phyloP scores from a whole-genome alignment of 2,329 filamentous ascomycete species.

The Paraphoma sp. region DNA sequence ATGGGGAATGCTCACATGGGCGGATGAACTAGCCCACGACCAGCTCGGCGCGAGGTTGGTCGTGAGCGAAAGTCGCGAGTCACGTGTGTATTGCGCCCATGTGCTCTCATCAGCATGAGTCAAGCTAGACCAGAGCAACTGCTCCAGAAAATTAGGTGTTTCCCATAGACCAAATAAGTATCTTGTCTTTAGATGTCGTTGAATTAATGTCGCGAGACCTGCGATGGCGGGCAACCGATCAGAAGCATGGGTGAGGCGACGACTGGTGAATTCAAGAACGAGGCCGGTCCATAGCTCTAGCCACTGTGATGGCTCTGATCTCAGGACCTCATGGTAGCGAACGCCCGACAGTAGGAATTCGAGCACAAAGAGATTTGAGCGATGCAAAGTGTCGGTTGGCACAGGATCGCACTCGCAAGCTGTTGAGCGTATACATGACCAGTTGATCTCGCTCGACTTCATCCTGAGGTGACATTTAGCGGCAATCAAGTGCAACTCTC shows the following conservation, averaged over 20 bases:
- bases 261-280: background rate
- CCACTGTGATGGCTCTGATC: background rate
- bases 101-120: background rate
- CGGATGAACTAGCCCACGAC: background rate
- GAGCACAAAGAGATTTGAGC: background rate
- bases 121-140: background rate
- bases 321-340: background rate
- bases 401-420: background rate
- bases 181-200: background rate
- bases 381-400: background rate
- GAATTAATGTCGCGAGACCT: background rate
- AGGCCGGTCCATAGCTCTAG: background rate
- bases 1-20: background rate
- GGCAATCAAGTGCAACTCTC: background rate
- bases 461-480: background rate
- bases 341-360: background rate
- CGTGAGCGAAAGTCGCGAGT: background rate
- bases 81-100: background rate
- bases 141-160: background rate
- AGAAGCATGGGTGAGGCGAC: background rate
- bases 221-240: background rate
- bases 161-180: background rate
- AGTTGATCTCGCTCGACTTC: background rate
- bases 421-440: background rate
- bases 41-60: background rate